phyloP scores from a whole-genome alignment of 306 rosid species.

The Casuarina cunninghamiana region DNA sequence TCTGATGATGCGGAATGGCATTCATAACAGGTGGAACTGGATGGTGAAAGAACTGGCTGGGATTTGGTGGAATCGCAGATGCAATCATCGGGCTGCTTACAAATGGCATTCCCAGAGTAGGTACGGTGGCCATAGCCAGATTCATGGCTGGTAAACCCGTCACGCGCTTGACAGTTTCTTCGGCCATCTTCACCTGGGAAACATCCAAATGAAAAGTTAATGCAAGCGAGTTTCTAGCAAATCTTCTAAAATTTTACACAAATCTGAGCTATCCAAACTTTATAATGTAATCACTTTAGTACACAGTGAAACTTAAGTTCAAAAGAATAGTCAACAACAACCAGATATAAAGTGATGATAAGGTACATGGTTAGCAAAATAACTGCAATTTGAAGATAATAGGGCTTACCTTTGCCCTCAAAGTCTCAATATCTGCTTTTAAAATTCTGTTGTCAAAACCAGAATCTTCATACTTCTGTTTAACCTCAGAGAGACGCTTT shows the following conservation, averaged over 20 bases:
- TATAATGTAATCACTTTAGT: background rate
- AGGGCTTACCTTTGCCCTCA: constrained; percentile 56
- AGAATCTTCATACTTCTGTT: constrained; percentile 50
- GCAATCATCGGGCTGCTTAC: constrained; percentile 18
- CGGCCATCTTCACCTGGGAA: constrained; percentile 61
- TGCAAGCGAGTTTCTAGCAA: too few relatives aligned
- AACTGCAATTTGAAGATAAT: background rate
- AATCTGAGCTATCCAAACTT: background rate
- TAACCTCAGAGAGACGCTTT: constrained; percentile 51
- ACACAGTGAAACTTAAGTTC: background rate
- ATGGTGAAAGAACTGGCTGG: constrained; percentile 48
- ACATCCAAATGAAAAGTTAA: background rate
- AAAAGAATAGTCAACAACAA: background rate
- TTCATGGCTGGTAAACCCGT: constrained; percentile 51
- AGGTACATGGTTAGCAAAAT: background rate
- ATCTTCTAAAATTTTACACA: background rate
- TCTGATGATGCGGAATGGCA: constrained; percentile 31
- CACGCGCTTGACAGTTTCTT: constrained; percentile 53
- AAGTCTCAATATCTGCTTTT: constrained; percentile 58
- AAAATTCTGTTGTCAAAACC: constrained; percentile 61
- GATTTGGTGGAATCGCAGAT: constrained; percentile 33
- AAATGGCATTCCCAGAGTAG: constrained; percentile 27
- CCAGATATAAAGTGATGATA: background rate
- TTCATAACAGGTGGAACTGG: constrained; percentile 25
- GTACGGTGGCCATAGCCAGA: constrained; percentile 43